Conservation (phyloP, 1,284 basidiomycete genomes). For the Erythrobasidium hasegawianum region DNA sequence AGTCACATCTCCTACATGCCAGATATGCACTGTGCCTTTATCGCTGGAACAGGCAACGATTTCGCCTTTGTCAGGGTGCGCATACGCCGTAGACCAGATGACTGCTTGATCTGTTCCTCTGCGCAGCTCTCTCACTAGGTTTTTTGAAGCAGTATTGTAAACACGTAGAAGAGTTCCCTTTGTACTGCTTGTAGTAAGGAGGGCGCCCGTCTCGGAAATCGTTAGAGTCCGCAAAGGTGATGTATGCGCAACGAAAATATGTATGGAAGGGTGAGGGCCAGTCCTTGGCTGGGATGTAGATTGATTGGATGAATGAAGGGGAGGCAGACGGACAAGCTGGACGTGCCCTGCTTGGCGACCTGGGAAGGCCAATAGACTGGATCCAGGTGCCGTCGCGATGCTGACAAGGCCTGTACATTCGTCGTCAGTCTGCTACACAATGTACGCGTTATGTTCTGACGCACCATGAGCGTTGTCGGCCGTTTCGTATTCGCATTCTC, state of each 20-base stretch:
- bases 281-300: constrained; percentile 54
- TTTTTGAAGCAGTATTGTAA: constrained; percentile 64
- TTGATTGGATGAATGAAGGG: constrained; percentile 44
- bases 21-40: constrained; percentile 91
- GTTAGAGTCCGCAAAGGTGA: constrained; percentile 73
- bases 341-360: constrained; percentile 87
- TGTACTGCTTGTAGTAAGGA: constrained; percentile 79
- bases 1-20: constrained; percentile 56
- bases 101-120: constrained; percentile 85
- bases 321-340: constrained; percentile 79
- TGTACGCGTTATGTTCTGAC: too few species aligned
- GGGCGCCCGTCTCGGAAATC: constrained; percentile 68
- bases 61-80: constrained; percentile 55
- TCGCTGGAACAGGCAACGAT: constrained; percentile 89
- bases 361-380: constrained; percentile 78
- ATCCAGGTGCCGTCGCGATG: constrained; percentile 68
- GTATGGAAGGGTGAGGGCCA: constrained; percentile 43
- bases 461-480: constrained; percentile 79
- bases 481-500: constrained; percentile 80
- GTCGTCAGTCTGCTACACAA: too few species aligned
- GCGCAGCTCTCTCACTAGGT: constrained; percentile 73
- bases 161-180: constrained; percentile 82
- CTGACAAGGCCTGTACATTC: constrained; percentile 67
- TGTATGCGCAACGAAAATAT: constrained; percentile 82
- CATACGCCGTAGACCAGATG: constrained; percentile 72